Percentiles rank a stretch among this genome's conserved stretches.
Conservation (phyloP, 225 moss, liverwort and hornwort genomes). For the Thuidium tamariscinum region DNA sequence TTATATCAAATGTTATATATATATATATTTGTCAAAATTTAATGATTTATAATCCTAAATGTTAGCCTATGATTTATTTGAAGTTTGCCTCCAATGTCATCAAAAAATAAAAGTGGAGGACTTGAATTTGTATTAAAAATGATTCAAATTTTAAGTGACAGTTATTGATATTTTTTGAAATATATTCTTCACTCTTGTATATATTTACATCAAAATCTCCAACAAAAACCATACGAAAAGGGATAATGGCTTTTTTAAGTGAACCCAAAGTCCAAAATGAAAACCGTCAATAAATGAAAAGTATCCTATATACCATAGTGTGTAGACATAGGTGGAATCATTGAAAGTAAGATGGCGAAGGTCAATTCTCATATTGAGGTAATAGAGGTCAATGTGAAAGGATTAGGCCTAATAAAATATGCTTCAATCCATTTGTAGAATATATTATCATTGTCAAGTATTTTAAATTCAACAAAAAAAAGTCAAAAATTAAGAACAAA, state of each 20-base stretch:
- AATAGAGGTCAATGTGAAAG: background rate
- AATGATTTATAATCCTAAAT: background rate
- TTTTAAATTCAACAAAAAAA: background rate
- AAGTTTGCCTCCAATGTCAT: background rate
- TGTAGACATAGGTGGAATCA: background rate
- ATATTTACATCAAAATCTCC: background rate
- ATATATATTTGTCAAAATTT: too few species aligned
- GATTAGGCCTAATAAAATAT: background rate
- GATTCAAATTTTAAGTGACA: background rate
- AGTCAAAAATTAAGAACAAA: background rate
- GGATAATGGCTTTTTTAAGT: rapidly evolving
- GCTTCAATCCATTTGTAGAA: too few species aligned
- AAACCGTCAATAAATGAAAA: background rate
- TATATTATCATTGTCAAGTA: background rate
- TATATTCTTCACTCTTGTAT: background rate
- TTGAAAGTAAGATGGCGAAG: background rate
- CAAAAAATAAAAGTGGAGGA: background rate
- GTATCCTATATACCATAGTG: background rate
- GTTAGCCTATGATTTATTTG: background rate
- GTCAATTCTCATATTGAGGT: background rate
- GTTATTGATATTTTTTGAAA: background rate
- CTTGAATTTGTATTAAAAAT: background rate
- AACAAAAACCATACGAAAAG: background rate
- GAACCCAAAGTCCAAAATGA: background rate
- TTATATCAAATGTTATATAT: background rate